Conservation (phyloP, 805 yeast genomes). For the Teunomyces pallodes region DNA sequence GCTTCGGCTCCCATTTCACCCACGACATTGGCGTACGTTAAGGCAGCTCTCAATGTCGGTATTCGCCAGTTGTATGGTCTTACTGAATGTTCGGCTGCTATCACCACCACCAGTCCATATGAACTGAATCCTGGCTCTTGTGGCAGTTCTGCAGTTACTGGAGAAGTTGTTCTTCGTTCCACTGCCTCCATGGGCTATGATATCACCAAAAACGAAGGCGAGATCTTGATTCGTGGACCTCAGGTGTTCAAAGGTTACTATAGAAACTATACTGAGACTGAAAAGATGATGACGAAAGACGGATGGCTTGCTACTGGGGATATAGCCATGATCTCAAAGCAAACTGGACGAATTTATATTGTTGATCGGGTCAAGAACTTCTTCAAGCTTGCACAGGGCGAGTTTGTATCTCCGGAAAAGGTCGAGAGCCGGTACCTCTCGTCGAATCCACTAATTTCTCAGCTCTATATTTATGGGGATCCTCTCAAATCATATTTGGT, state of each 20-base stretch:
- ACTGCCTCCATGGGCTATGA: slow-evolving; percentile 18
- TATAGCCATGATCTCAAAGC: slow-evolving; percentile 25
- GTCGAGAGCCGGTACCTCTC: slow-evolving; percentile 34
- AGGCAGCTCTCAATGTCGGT: slow-evolving; percentile 33
- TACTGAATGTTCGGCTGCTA: slow-evolving; percentile 25
- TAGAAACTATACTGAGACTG: slow-evolving; percentile 49
- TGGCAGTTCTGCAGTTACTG: slow-evolving; percentile 18
- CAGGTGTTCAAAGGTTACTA: slow-evolving; percentile 52
- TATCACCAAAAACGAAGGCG: slow-evolving; percentile 39
- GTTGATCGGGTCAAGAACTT: slow-evolving; percentile 50
- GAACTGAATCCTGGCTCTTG: slow-evolving; percentile 26
- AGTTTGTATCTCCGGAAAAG: slow-evolving; percentile 43
- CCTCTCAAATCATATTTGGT: slow-evolving; percentile 26
- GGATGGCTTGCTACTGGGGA: slow-evolving; percentile 65
- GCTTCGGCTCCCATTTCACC: slow-evolving; percentile 35
- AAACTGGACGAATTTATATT: slow-evolving; percentile 37
- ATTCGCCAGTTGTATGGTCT: slow-evolving; percentile 58
- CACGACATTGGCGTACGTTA: slow-evolving; percentile 20
- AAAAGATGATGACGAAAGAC: slow-evolving; percentile 41
- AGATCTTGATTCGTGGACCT: slow-evolving; percentile 56
- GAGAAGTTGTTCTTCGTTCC: slow-evolving; percentile 18
- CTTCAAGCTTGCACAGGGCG: slow-evolving; percentile 45
- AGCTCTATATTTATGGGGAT: slow-evolving; percentile 35
- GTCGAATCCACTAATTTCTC: slow-evolving; percentile 25
- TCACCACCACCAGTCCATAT: slow-evolving; percentile 14